Evolutionary conservation across 139 green algal genomes (phyloP).

Genomic region (Coccomyxa sp.): DNA sequence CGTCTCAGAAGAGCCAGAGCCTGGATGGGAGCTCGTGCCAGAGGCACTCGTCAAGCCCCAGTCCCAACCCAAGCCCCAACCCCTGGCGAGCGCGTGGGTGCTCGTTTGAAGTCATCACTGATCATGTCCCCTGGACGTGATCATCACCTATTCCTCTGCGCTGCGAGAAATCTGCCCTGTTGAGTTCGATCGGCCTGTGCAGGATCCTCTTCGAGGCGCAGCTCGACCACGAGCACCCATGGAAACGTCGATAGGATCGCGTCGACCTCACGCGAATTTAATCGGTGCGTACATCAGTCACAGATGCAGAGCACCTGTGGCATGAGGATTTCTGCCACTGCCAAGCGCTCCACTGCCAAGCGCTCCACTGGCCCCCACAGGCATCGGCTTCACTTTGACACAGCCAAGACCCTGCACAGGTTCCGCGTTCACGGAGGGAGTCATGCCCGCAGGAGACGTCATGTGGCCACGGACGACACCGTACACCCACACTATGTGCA

Average conservation of each 20-base stretch:
- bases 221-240: background rate
- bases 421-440: background rate
- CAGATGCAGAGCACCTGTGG: background rate
- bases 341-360: background rate
- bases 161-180: background rate
- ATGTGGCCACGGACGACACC: background rate
- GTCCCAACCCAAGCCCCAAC: background rate
- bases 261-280: background rate
- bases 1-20: background rate
- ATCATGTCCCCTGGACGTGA: background rate
- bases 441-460: background rate
- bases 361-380: background rate
- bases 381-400: background rate
- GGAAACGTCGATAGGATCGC: background rate
- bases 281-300: background rate
- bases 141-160: background rate
- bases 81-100: background rate
- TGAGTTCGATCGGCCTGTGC: background rate
- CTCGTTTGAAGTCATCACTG: background rate
- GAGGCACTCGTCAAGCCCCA: background rate
- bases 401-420: background rate
- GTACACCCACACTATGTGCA: background rate
- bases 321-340: background rate
- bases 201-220: background rate
- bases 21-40: background rate